A percentile compares a stretch with the other conserved stretches of the same genome.
Evolutionary conservation across 257 asterid genomes (phyloP).

Genomic region (Knoxia roxburghii): DNA sequence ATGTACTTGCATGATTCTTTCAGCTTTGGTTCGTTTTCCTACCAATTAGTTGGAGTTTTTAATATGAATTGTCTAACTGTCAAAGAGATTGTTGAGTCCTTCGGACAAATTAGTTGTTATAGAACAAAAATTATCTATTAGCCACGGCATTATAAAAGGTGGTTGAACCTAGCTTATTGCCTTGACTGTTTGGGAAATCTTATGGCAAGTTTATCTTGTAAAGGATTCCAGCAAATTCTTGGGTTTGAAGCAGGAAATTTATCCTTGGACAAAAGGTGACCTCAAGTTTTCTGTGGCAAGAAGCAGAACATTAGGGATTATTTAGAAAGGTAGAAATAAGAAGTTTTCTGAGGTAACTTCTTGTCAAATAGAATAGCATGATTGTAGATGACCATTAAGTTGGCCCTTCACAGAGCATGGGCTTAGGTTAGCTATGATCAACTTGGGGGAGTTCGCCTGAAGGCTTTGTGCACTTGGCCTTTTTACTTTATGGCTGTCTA

Average conservation of each 20-base stretch:
- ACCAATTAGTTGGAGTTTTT: slow-evolving; percentile 1
- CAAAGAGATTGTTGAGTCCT: not conserved
- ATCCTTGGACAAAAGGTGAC: not conserved
- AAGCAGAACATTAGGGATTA: not conserved
- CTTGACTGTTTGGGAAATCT: not conserved
- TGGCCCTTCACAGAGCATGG: not conserved
- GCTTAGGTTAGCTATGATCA: not conserved
- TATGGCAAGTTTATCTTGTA: not conserved
- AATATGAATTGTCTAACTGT: not conserved
- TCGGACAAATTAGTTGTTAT: not conserved
- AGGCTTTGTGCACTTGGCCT: not conserved
- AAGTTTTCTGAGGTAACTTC: not conserved
- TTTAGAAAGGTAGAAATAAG: not conserved
- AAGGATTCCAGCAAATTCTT: not conserved
- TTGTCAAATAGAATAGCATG: not conserved
- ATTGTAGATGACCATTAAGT: not conserved
- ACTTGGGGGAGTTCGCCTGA: not conserved
- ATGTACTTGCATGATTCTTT: not conserved
- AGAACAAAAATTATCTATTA: not conserved
- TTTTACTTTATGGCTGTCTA: not conserved
- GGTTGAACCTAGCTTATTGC: not conserved
- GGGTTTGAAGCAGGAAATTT: not conserved
- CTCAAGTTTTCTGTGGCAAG: not conserved
- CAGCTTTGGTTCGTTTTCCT: not conserved
- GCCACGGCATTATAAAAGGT: not conserved